Percentiles rank a stretch among this genome's conserved stretches.
phyloP scores from a whole-genome alignment of 2,329 filamentous ascomycete genomes.

The Aspergillus glaucus region DNA sequence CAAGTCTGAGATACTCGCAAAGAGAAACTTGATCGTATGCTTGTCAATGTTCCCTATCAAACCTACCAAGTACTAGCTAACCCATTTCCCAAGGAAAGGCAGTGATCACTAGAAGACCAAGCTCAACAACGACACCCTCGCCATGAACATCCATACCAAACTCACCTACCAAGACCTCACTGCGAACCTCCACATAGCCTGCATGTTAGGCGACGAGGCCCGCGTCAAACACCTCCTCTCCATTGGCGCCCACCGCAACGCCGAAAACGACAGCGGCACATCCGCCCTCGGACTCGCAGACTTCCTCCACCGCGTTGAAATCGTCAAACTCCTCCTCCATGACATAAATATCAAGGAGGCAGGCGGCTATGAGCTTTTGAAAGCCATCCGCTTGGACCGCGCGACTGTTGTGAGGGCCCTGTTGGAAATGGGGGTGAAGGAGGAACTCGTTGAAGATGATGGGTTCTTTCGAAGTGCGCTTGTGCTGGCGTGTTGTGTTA shows the following conservation, averaged over 20 bases:
- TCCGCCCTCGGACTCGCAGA: conserved; percentile 10
- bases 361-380: conserved; percentile 6
- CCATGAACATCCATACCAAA: neutral
- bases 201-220: conserved; percentile 2
- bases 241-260: conserved; percentile 6
- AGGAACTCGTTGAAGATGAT: conserved; percentile 2
- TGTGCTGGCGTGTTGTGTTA: conserved; percentile 5
- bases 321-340: conserved; percentile 6
- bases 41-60: no score
- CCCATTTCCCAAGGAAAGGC: neutral
- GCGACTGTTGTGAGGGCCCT: conserved; percentile 6
- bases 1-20: no score
- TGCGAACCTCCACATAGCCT: conserved; percentile 6
- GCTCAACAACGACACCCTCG: neutral
- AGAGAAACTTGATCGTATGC: no score
- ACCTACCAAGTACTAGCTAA: neutral
- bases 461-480: conserved; percentile 4
- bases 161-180: neutral
- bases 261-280: conserved; percentile 2
- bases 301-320: conserved; percentile 1
- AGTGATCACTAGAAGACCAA: neutral
- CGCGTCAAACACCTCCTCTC: conserved; percentile 4
- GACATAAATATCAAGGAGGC: conserved; percentile 1
- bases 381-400: conserved; percentile 4
- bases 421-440: conserved; percentile 10